Base-by-base conservation (phyloP, 2,329 filamentous ascomycete genomes). In the Pseudohalonectria lignicola region DNA sequence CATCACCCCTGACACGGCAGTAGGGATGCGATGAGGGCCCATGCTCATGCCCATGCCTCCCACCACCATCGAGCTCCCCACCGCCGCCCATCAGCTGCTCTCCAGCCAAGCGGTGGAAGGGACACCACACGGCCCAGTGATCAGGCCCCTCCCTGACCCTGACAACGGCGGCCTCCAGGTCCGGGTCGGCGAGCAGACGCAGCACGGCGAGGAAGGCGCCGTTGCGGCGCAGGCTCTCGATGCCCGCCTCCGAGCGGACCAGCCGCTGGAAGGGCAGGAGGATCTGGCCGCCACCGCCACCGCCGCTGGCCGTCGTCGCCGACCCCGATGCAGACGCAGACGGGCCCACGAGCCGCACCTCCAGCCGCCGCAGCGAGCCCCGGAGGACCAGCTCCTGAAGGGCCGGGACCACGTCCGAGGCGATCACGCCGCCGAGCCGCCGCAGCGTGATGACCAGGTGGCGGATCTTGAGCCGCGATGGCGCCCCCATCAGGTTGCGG, bases 171-270 rank as follows among this genome's bases (percentile, higher is more conserved):
- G 44, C 53, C 34, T 62, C 51, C 26, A 71, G 51, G 34, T 67
- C 61, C 34, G 67, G 66, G 41, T 70, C 66, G 31, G 57, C 50
- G 39, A 71, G 47, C 15, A 70, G 48, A 37, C 52, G 50, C 33
- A 69, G 45, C 8, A 70, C 45, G 3, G 57, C 54, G 40, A 48
- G 59, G 31, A 45, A 35, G 30, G 38, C 36, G 21, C 23, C 32
- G 20, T 42, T 39, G 19, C 12, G n/a, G 13, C 13, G 26, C 13
- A 41, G 39, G n/a, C n/a, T n/a, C n/a, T n/a, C n/a, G n/a, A n/a
- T n/a, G 4, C 5, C 10, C 21, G 30, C 30, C 31, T 30, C 26
- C 7, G 15, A 18, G 17, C 13, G 17, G 37, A 15, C 37, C 16
- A 13, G 15, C 6, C 10, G 9, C 12, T n/a, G 23, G 20, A 32